A percentile compares a stretch with the other conserved stretches of the same genome.
phyloP scores from a whole-genome alignment of 306 rosid species.

The cucumber (Cucumis sativus) region DNA sequence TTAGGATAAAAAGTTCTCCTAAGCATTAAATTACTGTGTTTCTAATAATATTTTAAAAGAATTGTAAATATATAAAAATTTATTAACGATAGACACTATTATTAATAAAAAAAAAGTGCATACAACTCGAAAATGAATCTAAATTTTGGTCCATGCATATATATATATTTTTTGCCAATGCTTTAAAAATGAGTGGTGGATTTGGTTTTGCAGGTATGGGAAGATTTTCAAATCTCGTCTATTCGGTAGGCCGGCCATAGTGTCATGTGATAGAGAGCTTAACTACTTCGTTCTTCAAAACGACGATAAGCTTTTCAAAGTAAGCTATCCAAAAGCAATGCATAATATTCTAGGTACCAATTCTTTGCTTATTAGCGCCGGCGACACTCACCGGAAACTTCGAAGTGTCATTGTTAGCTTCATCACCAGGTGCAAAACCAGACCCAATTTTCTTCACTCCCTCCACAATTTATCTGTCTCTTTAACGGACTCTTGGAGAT shows the following conservation, averaged over 20 bases:
- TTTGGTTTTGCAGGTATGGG: constrained; percentile 34
- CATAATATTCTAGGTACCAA: constrained; percentile 53
- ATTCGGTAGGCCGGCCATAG: constrained; percentile 57
- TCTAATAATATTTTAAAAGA: no score
- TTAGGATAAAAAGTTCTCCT: no score
- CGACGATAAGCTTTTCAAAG: constrained; percentile 53
- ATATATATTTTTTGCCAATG: no score
- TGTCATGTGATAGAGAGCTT: constrained; percentile 65
- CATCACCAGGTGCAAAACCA: constrained; percentile 34
- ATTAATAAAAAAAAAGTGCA: no score
- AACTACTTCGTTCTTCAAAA: constrained; percentile 66
- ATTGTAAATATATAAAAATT: no score
- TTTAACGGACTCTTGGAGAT: constrained; percentile 42
- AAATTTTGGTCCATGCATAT: no score
- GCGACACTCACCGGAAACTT: constrained; percentile 61
- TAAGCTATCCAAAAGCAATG: constrained; percentile 55
- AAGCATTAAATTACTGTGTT: no score
- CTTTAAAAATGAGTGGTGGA: no score
- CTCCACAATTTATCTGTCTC: constrained; percentile 37
- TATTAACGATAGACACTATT: no score
- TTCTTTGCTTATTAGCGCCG: constrained; percentile 32
- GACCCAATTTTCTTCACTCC: constrained; percentile 28
- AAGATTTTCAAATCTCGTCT: constrained; percentile 65
- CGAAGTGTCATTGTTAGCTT: constrained; percentile 30
- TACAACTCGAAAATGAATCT: no score